These are phyloP conservation scores for Vitis hybrid DNA, from an alignment of 177 flowering plant species.

Conservation along the genomic window DNA sequence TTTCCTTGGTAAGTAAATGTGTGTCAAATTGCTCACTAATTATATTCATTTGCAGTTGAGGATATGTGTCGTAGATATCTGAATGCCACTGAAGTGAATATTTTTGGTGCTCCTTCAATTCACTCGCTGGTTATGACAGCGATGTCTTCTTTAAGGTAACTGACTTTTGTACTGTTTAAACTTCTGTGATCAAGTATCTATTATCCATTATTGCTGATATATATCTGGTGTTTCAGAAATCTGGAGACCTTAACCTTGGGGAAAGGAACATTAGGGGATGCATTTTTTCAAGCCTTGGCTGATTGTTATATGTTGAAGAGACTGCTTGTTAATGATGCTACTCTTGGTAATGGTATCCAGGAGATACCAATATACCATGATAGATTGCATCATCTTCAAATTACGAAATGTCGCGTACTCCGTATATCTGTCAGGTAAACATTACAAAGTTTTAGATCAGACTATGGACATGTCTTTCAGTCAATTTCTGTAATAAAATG, in stretches of 20 bases:
- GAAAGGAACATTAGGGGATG: slow-evolving; percentile 65
- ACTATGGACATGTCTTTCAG: neutral
- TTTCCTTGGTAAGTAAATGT: neutral
- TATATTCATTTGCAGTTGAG: slow-evolving; percentile 55
- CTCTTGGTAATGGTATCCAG: slow-evolving; percentile 79
- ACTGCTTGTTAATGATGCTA: slow-evolving; percentile 62
- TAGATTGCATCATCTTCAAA: slow-evolving; percentile 62
- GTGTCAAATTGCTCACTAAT: too few species aligned
- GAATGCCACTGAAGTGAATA: slow-evolving; percentile 77
- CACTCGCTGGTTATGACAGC: slow-evolving; percentile 69
- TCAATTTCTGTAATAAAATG: slow-evolving; percentile 11
- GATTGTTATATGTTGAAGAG: slow-evolving; percentile 67
- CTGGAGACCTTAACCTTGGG: slow-evolving; percentile 73
- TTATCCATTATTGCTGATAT: slow-evolving; percentile 1
- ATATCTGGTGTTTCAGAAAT: slow-evolving; percentile 45
- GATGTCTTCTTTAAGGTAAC: slow-evolving; percentile 62
- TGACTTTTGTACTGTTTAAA: neutral
- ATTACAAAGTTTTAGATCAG: neutral
- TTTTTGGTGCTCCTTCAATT: slow-evolving; percentile 56
- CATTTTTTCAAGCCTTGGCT: slow-evolving; percentile 66
- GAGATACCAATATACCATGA: slow-evolving; percentile 78
- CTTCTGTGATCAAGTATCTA: neutral
- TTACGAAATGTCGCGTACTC: slow-evolving; percentile 77
- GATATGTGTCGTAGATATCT: slow-evolving; percentile 87
- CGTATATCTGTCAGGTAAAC: slow-evolving; percentile 80